Percentiles rank a stretch among this genome's conserved stretches.
Conservation (phyloP, 1,139 yeast genomes). For the Taiozyma sp. region DNA sequence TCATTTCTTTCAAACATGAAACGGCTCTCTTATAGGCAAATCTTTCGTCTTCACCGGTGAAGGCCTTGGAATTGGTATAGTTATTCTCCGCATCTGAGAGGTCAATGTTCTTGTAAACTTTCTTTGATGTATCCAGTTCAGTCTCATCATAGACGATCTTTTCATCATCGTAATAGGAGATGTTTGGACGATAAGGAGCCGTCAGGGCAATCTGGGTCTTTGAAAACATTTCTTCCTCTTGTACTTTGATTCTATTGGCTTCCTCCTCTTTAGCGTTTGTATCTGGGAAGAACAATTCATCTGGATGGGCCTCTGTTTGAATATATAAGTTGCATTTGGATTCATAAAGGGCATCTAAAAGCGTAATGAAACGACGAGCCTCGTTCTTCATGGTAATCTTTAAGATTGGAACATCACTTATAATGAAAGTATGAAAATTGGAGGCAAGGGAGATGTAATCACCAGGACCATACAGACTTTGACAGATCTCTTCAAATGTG, state of each 20-base stretch:
- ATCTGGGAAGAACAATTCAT: conserved; percentile 55
- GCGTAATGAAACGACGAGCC: conserved; percentile 62
- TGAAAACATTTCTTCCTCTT: conserved; percentile 68
- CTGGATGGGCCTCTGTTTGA: conserved; percentile 45
- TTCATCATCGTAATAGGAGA: conserved; percentile 53
- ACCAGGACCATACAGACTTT: conserved; percentile 56
- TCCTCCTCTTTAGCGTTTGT: conserved; percentile 16
- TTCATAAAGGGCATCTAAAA: conserved; percentile 67
- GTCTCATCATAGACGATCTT: conserved; percentile 36
- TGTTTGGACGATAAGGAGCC: conserved; percentile 68
- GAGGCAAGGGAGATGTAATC: conserved; percentile 70
- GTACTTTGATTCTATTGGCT: conserved; percentile 36
- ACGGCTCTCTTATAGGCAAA: conserved; percentile 74
- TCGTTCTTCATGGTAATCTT: conserved; percentile 59
- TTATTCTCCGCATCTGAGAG: conserved; percentile 24
- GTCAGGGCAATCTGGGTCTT: conserved; percentile 55
- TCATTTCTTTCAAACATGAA: conserved; percentile 66
- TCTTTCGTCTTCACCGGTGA: conserved; percentile 75
- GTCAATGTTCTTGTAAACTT: conserved; percentile 3
- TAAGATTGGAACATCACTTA: conserved; percentile 61
- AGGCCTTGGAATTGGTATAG: conserved; percentile 48
- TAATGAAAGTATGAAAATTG: conserved; percentile 47
- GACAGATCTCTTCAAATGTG: conserved; percentile 53
- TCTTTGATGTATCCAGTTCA: conserved; percentile 2
- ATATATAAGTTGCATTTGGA: conserved; percentile 55